Conservation (phyloP, 139 green algal genomes). For the Tetratostichococcus sp. region DNA sequence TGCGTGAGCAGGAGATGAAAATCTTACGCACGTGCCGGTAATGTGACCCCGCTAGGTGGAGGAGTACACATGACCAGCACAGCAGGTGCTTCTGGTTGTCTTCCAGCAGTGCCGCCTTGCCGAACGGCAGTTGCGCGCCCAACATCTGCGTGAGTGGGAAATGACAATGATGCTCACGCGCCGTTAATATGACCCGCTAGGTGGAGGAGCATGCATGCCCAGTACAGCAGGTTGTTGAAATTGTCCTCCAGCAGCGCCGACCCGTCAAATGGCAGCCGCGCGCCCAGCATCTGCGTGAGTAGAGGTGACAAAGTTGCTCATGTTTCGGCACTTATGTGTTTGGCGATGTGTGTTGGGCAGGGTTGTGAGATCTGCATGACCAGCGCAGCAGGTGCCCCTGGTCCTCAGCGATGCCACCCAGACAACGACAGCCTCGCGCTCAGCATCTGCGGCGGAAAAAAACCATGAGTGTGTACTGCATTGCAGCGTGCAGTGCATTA, state of each 20-base stretch:
- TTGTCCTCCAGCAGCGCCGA: slow-evolving; percentile 64
- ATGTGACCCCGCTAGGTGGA: too few species aligned
- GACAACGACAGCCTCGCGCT: slow-evolving; percentile 67
- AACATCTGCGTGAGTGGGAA: slow-evolving; percentile 24
- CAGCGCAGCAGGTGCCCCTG: slow-evolving; percentile 65
- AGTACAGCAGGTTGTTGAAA: slow-evolving; percentile 64
- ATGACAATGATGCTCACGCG: too few species aligned
- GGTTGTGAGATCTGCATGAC: too few species aligned
- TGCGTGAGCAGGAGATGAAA: slow-evolving; percentile 2
- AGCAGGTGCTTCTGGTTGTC: slow-evolving; percentile 73
- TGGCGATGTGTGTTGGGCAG: too few species aligned
- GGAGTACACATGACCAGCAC: too few species aligned
- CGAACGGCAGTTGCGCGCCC: slow-evolving; percentile 62
- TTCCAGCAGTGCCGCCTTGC: slow-evolving; percentile 66
- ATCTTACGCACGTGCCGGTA: too few species aligned
- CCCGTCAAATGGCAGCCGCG: slow-evolving; percentile 78
- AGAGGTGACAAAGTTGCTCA: too few species aligned
- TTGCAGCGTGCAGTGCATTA: too few species aligned
- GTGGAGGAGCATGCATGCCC: too few species aligned
- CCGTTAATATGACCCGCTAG: too few species aligned
- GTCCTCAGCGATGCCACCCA: slow-evolving; percentile 77
- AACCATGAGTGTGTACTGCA: too few species aligned
- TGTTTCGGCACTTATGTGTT: too few species aligned
- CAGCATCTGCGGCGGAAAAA: slow-evolving; percentile 26
- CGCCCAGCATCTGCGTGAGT: slow-evolving; percentile 29